Evolutionary conservation across 208 protist species (phyloP).

Genomic region (Naegleria lovaniensis): DNA sequence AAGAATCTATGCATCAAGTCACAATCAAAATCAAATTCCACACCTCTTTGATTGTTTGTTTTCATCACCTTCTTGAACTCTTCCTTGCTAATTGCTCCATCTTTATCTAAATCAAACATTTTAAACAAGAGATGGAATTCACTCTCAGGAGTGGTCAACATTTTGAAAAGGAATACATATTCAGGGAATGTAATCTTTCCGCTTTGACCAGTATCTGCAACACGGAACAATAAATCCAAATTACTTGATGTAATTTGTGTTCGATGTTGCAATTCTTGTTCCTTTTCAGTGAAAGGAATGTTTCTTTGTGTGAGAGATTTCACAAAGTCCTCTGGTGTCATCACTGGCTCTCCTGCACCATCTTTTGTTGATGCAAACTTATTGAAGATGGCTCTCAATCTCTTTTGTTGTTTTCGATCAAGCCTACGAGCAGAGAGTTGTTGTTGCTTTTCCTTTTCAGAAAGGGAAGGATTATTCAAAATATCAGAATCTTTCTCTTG

Average conservation of each 20-base stretch:
- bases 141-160: slow-evolving; percentile 29
- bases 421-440: background rate
- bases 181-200: slow-evolving; percentile 30
- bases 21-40: slow-evolving; percentile 25
- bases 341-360: background rate
- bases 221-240: slow-evolving; percentile 8
- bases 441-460: background rate
- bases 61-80: slow-evolving; percentile 30
- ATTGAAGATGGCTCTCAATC: slow-evolving; percentile 1
- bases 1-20: slow-evolving; percentile 30
- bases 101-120: slow-evolving; percentile 32
- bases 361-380: background rate
- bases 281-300: background rate
- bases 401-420: slow-evolving; percentile 1
- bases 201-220: background rate
- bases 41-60: background rate
- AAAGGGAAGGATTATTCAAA: background rate
- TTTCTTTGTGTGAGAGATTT: background rate
- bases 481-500: background rate
- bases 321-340: slow-evolving; percentile 30
- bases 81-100: slow-evolving; percentile 19
- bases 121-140: slow-evolving; percentile 27
- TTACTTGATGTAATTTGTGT: background rate
- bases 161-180: slow-evolving; percentile 29
- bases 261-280: background rate